A percentile compares a stretch with the other conserved stretches of the same genome.
phyloP scores from a whole-genome alignment of 1,284 basidiomycete species.

The Rhodotorula sp. region DNA sequence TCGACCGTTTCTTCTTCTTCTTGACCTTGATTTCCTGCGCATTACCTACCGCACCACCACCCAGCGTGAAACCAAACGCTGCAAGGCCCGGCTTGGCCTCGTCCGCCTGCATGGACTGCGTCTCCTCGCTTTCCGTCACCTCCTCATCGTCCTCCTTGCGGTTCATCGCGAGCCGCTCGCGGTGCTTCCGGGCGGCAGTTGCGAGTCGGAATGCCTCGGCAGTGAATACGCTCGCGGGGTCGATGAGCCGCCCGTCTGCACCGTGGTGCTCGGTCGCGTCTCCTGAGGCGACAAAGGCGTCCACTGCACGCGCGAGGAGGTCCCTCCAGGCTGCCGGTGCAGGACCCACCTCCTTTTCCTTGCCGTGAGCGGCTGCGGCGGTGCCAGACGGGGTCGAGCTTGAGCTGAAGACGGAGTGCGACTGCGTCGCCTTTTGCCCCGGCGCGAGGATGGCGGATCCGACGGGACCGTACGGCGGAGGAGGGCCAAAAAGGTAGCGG shows the following conservation, averaged over 20 bases:
- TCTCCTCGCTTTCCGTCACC: not conserved
- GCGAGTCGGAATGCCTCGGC: constrained; percentile 5
- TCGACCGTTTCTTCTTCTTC: constrained; percentile 13
- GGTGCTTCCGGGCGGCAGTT: not conserved
- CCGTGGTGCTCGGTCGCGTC: not conserved
- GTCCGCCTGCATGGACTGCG: not conserved
- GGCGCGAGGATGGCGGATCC: constrained; percentile 33
- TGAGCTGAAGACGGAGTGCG: not conserved
- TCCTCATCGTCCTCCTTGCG: not conserved
- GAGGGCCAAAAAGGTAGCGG: constrained; percentile 12
- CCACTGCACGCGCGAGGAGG: constrained; percentile 1
- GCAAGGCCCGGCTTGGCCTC: not conserved
- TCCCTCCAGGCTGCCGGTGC: not conserved
- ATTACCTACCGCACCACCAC: not conserved
- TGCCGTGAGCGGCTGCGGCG: not conserved
- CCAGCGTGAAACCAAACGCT: not conserved
- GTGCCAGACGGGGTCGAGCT: not conserved
- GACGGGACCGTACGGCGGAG: not conserved
- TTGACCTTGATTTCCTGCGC: not conserved
- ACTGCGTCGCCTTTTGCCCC: constrained; percentile 6
- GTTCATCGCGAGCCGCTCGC: not conserved
- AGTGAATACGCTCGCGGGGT: constrained; percentile 4
- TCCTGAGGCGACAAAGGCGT: not conserved
- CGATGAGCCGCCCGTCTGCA: not conserved
- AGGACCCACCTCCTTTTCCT: not conserved